These are phyloP conservation scores for Suhomyces sp. DNA, from an alignment of 805 yeast species.

Conservation along the genomic window DNA sequence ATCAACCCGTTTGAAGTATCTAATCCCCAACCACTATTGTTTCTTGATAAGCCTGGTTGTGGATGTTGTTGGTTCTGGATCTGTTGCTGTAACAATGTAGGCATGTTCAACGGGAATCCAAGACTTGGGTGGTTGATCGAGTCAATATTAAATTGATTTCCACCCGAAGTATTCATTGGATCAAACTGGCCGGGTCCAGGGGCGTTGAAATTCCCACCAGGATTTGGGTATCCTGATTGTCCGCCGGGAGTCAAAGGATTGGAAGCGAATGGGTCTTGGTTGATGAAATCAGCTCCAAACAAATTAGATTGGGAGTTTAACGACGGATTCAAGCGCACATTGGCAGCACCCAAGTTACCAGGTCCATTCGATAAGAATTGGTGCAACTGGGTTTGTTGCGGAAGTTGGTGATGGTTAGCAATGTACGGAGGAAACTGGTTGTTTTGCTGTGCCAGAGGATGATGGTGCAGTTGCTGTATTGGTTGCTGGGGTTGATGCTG, in stretches of 20 bases:
- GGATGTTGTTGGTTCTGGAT: conserved; percentile 13
- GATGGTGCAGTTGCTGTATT: conserved; percentile 5
- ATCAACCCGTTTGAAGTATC: conserved; percentile 22
- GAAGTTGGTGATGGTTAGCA: conserved; percentile 8
- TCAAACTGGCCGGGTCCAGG: background rate
- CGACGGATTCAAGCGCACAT: conserved; percentile 22
- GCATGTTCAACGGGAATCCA: conserved; percentile 25
- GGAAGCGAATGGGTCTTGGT: conserved; percentile 20
- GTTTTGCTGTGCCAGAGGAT: conserved; percentile 2
- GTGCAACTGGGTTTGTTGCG: conserved; percentile 24
- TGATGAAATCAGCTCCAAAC: conserved; percentile 25
- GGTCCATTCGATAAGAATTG: conserved; percentile 25
- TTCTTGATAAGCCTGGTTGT: conserved; percentile 32
- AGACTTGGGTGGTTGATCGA: conserved; percentile 15
- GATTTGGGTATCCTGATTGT: background rate
- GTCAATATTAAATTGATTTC: conserved; percentile 29
- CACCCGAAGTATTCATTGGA: conserved; percentile 5
- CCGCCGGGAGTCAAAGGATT: conserved; percentile 8
- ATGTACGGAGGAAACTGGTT: conserved; percentile 2
- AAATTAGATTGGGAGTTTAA: conserved; percentile 17
- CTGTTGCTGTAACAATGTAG: conserved; percentile 21
- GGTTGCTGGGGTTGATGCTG: conserved; percentile 5
- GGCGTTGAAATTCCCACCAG: too few relatives aligned
- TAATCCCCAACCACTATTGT: conserved; percentile 42
- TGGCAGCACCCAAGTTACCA: conserved; percentile 27